Percentiles rank a stretch among this genome's conserved stretches.
Evolutionary conservation across 805 yeast species (phyloP).

Genomic region (Candida sphagnicola): DNA sequence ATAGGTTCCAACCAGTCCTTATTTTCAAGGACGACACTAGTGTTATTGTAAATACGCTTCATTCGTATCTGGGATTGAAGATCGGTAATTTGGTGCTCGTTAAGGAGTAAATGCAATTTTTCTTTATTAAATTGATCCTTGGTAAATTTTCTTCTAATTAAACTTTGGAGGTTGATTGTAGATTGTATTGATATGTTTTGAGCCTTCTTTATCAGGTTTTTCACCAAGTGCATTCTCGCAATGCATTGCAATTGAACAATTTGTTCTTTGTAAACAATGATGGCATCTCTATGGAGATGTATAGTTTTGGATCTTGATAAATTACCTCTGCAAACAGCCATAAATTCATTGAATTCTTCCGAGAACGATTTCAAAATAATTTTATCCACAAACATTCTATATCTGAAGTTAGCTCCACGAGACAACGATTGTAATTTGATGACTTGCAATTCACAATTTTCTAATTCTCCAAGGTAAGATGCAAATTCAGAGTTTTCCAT

Average conservation of each 20-base stretch:
- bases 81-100: constrained; percentile 16
- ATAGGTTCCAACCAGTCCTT: constrained; percentile 17
- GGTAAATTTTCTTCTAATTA: constrained; percentile 35
- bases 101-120: constrained; percentile 8
- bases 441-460: constrained; percentile 24
- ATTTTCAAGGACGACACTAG: constrained; percentile 19
- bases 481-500: not conserved
- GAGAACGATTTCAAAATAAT: constrained; percentile 58
- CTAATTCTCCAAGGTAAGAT: constrained; percentile 16
- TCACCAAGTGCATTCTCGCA: constrained; percentile 23
- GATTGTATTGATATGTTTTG: constrained; percentile 12
- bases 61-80: constrained; percentile 38
- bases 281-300: constrained; percentile 32
- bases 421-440: constrained; percentile 62
- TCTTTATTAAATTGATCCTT: constrained; percentile 18
- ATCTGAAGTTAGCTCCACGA: constrained; percentile 66
- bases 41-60: constrained; percentile 15
- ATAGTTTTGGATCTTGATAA: constrained; percentile 26
- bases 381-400: constrained; percentile 56
- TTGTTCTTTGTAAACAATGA: constrained; percentile 24
- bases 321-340: constrained; percentile 50
- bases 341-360: constrained; percentile 46
- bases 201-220: constrained; percentile 6
- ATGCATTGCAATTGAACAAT: constrained; percentile 39
- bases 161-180: constrained; percentile 37